These are phyloP conservation scores for Pythium angustatum DNA, from an alignment of 352 stramenopile genomes.

Conservation along the genomic window DNA sequence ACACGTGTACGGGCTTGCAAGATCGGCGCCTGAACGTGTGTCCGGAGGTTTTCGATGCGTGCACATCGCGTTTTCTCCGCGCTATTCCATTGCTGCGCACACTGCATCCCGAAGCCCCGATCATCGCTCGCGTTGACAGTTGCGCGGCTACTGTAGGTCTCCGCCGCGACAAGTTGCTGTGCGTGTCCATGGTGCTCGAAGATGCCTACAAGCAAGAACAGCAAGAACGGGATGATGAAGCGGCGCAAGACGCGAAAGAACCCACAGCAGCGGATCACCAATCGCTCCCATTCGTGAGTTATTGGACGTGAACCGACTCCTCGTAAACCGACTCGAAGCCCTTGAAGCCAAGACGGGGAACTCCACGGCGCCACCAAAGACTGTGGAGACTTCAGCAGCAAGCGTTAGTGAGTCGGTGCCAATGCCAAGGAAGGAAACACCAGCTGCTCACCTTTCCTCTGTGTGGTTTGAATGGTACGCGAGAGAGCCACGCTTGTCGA, in stretches of 20 bases:
- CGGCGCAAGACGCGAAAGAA: neutral
- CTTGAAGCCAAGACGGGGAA: neutral
- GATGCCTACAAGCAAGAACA: too few relatives aligned
- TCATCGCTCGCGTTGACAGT: neutral
- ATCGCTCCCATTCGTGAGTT: conserved; percentile 8
- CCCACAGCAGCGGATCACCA: neutral
- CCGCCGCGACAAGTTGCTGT: neutral
- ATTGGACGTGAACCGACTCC: neutral
- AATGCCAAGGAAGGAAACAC: neutral
- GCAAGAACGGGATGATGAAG: too few relatives aligned
- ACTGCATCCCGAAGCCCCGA: neutral
- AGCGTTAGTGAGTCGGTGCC: neutral
- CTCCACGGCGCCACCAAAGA: neutral
- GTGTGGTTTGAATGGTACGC: conserved; percentile 24
- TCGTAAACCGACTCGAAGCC: neutral
- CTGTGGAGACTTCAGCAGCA: too few relatives aligned
- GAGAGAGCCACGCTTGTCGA: conserved; percentile 17
- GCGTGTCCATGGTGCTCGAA: neutral
- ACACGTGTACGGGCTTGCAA: conserved; percentile 4
- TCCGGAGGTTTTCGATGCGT: neutral
- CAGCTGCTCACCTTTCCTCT: neutral
- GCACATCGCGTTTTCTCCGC: neutral
- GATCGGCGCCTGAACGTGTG: neutral
- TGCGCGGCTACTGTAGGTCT: neutral
- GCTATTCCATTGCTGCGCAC: neutral